Conservation (phyloP, 371 early-diverging fungal genomes). For the Paraphysoderma sedebokerense region DNA sequence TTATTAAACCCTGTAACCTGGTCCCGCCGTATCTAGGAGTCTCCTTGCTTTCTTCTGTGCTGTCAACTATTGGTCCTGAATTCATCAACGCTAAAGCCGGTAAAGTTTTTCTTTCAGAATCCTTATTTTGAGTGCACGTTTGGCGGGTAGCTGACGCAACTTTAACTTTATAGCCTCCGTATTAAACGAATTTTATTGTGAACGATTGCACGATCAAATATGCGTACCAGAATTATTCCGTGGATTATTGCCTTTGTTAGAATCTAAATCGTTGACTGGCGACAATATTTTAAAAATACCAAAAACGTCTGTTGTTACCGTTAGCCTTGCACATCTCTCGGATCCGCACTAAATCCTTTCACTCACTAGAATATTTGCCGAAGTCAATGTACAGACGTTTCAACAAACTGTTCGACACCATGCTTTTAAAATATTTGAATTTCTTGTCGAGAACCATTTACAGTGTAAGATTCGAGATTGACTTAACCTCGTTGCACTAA, state of each 20-base stretch:
- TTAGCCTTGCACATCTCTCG: too few relatives aligned
- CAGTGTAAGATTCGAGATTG: constrained; percentile 9
- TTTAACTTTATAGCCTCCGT: constrained; percentile 26
- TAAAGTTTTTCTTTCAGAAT: constrained; percentile 3
- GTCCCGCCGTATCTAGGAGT: background rate
- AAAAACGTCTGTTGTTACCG: constrained; percentile 12
- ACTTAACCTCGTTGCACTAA: background rate
- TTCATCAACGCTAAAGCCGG: constrained; percentile 24
- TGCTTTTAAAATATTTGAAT: constrained; percentile 30
- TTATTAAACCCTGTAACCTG: background rate
- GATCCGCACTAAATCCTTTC: constrained; percentile 24
- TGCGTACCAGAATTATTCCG: constrained; percentile 49
- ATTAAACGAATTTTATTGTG: constrained; percentile 56
- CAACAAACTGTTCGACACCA: constrained; percentile 32
- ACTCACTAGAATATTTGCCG: constrained; percentile 21
- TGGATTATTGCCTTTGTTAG: constrained; percentile 40
- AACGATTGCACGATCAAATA: constrained; percentile 48
- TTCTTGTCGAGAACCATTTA: constrained; percentile 9
- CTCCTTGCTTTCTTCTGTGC: constrained; percentile 10
- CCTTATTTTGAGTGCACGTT: constrained; percentile 7
- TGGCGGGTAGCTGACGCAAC: constrained; percentile 4
- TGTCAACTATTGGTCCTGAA: constrained; percentile 29
- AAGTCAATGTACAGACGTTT: constrained; percentile 38
- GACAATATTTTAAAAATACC: constrained; percentile 33
- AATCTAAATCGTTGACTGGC: constrained; percentile 33